phyloP scores from a whole-genome alignment of 1,139 yeast genomes.

The Geotrichum cucujoidarum region DNA sequence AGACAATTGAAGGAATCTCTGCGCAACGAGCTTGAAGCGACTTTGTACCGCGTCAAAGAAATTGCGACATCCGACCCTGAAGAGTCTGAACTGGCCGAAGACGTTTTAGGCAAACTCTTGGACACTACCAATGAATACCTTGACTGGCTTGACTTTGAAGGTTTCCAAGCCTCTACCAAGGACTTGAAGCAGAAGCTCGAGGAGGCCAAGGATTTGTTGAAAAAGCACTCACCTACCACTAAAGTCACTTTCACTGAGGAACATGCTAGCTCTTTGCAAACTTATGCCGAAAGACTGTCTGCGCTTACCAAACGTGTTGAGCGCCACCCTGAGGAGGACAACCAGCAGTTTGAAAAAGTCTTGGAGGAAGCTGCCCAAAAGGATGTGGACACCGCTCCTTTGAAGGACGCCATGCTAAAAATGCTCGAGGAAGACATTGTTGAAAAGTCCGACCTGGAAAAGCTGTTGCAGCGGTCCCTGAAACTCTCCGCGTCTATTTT shows the following conservation, averaged over 20 bases:
- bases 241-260: not conserved
- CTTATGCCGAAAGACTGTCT: not conserved
- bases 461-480: not conserved
- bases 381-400: not conserved
- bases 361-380: conserved; percentile 3
- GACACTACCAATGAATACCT: conserved; percentile 5
- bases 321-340: conserved; percentile 21
- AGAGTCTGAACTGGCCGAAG: not conserved
- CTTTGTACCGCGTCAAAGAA: conserved; percentile 32
- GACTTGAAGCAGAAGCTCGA: conserved; percentile 40
- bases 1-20: conserved; percentile 33
- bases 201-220: conserved; percentile 24
- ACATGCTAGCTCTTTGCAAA: not conserved
- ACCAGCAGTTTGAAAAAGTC: conserved; percentile 11
- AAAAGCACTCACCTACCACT: not conserved
- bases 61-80: conserved; percentile 2
- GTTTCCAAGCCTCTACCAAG: conserved; percentile 50
- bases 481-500: conserved; percentile 1
- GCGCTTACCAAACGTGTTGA: conserved; percentile 24
- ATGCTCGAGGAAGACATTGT: not conserved
- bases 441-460: conserved; percentile 17
- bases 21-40: conserved; percentile 35
- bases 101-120: not conserved
- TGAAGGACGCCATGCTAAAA: not conserved
- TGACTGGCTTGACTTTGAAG: conserved; percentile 78